Evolutionary conservation across 208 protist species (phyloP).

Genomic region (Leishmania gerbilli): DNA sequence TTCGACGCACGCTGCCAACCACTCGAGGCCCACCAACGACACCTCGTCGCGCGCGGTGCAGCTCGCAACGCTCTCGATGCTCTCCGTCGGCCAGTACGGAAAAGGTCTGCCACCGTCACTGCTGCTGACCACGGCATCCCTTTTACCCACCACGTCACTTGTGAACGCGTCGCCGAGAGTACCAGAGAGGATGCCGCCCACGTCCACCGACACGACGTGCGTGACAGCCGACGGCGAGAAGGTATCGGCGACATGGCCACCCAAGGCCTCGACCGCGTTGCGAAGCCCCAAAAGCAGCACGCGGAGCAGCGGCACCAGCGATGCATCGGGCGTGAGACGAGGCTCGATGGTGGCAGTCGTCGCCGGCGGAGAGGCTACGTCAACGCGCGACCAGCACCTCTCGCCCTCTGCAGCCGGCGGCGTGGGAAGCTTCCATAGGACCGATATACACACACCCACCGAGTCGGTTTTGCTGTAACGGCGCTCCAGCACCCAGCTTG

Average conservation of each 20-base stretch:
- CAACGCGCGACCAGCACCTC: slow-evolving; percentile 1
- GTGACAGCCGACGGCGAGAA: slow-evolving; percentile 56
- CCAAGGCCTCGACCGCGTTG: slow-evolving; percentile 52
- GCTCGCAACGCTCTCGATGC: slow-evolving; percentile 4
- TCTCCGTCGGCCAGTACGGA: slow-evolving; percentile 28
- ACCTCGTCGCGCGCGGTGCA: slow-evolving; percentile 29
- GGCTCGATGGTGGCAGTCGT: not conserved
- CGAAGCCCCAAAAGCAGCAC: slow-evolving; percentile 54
- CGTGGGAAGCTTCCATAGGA: slow-evolving; percentile 42
- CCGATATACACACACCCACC: slow-evolving; percentile 45
- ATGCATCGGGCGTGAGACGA: slow-evolving; percentile 1
- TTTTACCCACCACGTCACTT: not conserved
- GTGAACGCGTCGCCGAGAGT: slow-evolving; percentile 29
- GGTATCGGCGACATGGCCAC: slow-evolving; percentile 46
- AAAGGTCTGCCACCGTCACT: not conserved
- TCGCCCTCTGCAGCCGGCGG: not conserved
- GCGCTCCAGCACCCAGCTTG: slow-evolving; percentile 45
- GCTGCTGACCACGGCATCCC: not conserved
- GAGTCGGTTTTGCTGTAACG: slow-evolving; percentile 57
- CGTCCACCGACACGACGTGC: slow-evolving; percentile 74
- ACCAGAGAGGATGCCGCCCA: slow-evolving; percentile 40
- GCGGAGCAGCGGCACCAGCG: slow-evolving; percentile 36
- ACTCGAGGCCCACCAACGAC: slow-evolving; percentile 46
- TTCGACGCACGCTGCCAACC: slow-evolving; percentile 50
- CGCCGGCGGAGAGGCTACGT: not conserved